Conservation (phyloP, 2,329 filamentous ascomycete species). For the Helminthosporium solani region DNA sequence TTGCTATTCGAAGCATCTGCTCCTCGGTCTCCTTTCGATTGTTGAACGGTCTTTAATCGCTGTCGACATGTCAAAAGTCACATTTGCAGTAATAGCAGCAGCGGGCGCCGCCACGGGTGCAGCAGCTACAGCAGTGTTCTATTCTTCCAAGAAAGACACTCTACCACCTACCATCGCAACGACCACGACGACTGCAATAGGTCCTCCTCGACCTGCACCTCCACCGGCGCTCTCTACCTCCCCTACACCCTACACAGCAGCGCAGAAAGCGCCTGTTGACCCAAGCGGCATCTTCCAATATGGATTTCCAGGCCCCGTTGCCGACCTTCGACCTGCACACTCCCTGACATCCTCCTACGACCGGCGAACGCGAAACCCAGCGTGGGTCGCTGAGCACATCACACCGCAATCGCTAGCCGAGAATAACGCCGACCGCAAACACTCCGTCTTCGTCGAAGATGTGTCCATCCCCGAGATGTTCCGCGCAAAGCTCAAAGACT, state of each 20-base stretch:
- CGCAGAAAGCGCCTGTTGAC: slow-evolving; percentile 44
- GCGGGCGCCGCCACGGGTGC: slow-evolving; percentile 51
- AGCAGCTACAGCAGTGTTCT: slow-evolving; percentile 51
- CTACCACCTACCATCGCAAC: slow-evolving; percentile 32
- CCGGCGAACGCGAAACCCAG: slow-evolving; percentile 83
- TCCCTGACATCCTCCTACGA: slow-evolving; percentile 88
- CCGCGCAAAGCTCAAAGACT: slow-evolving; percentile 87
- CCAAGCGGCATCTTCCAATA: slow-evolving; percentile 56
- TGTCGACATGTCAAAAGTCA: slow-evolving; percentile 52
- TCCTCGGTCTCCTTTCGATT: slow-evolving; percentile 2
- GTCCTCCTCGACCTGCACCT: slow-evolving; percentile 25
- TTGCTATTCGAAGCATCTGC: neutral
- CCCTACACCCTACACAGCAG: slow-evolving; percentile 24
- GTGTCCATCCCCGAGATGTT: slow-evolving; percentile 76
- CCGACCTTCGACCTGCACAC: slow-evolving; percentile 74
- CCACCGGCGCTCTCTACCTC: slow-evolving; percentile 21
- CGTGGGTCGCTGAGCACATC: slow-evolving; percentile 94
- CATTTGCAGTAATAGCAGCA: slow-evolving; percentile 51
- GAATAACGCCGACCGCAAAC: slow-evolving; percentile 77
- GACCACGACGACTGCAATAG: slow-evolving; percentile 38
- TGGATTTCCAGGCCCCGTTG: slow-evolving; percentile 85
- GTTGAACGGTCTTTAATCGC: neutral
- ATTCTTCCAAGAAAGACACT: slow-evolving; percentile 44
- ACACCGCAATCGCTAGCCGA: slow-evolving; percentile 77
- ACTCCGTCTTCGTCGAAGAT: slow-evolving; percentile 84